These are phyloP conservation scores for Aspergillus sp. DNA, from an alignment of 2,329 filamentous ascomycete species.

Conservation along the genomic window DNA sequence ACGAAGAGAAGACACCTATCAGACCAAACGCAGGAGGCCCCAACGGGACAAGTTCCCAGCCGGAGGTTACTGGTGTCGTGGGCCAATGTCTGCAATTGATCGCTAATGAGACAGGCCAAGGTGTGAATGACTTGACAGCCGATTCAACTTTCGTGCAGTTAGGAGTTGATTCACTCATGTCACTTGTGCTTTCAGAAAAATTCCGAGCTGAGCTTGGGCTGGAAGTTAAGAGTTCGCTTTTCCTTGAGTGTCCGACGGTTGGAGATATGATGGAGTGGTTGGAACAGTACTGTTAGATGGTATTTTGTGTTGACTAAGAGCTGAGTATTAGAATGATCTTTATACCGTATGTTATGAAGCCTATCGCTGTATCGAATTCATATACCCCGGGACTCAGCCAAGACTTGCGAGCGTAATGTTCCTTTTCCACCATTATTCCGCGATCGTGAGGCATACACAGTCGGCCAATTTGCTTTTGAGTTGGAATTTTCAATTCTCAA, in stretches of 20 bases:
- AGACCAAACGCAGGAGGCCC: background rate
- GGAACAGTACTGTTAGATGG: slow-evolving; percentile 10
- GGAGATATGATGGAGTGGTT: slow-evolving; percentile 20
- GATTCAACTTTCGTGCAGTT: slow-evolving; percentile 29
- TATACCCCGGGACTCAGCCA: background rate
- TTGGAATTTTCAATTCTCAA: too few species aligned
- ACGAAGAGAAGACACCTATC: background rate
- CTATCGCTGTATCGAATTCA: background rate
- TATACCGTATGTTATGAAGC: background rate
- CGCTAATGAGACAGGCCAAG: slow-evolving; percentile 28
- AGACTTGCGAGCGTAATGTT: background rate
- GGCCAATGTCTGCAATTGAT: slow-evolving; percentile 26
- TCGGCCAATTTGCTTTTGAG: too few species aligned
- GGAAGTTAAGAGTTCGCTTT: slow-evolving; percentile 26
- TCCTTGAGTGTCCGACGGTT: slow-evolving; percentile 25
- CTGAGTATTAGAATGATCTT: background rate
- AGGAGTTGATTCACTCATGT: slow-evolving; percentile 40
- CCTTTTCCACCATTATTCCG: too few species aligned
- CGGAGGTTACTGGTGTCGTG: slow-evolving; percentile 3
- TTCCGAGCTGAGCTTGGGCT: slow-evolving; percentile 32
- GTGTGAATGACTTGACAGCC: slow-evolving; percentile 22
- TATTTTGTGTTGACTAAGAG: background rate
- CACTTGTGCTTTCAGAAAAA: slow-evolving; percentile 34
- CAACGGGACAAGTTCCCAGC: background rate
- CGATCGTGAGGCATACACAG: too few species aligned